Evolutionary conservation across 352 stramenopile species (phyloP).

Genomic region (Globisporangium orthogonon): DNA sequence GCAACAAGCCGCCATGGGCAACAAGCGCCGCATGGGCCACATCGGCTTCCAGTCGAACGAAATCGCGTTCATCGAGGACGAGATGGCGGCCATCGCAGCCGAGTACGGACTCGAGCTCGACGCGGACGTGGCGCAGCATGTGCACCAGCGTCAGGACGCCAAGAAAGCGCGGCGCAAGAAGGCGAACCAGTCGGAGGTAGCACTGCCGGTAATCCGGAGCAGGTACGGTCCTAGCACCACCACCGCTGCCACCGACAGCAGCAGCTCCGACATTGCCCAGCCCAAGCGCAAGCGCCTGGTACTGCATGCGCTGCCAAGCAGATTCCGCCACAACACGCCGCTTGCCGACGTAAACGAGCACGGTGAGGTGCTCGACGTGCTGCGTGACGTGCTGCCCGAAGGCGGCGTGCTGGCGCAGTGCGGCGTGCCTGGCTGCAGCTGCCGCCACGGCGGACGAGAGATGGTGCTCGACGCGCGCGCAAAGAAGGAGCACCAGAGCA

Average conservation of each 20-base stretch:
- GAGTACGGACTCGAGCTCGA: constrained; percentile 78
- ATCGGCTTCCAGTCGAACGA: constrained; percentile 66
- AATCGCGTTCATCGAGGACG: constrained; percentile 84
- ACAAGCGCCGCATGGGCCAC: constrained; percentile 54
- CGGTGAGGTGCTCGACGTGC: constrained; percentile 25
- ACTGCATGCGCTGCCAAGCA: constrained; percentile 10
- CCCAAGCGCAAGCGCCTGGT: constrained; percentile 10
- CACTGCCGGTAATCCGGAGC: background rate
- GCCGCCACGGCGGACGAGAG: constrained; percentile 33
- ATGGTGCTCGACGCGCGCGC: constrained; percentile 17
- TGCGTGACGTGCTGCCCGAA: constrained; percentile 52
- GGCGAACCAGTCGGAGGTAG: constrained; percentile 8
- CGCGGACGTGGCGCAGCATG: constrained; percentile 50
- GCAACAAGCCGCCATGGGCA: constrained; percentile 1
- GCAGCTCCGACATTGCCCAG: background rate
- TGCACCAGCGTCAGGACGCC: constrained; percentile 38
- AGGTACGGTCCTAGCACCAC: constrained; percentile 2
- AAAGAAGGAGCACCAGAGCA: constrained; percentile 18
- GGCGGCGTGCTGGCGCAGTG: constrained; percentile 40
- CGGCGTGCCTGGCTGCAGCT: constrained; percentile 59
- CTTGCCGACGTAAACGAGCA: constrained; percentile 25
- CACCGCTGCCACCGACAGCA: background rate
- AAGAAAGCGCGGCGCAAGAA: constrained; percentile 50
- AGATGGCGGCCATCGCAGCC: constrained; percentile 70
- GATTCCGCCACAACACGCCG: constrained; percentile 13